These are phyloP conservation scores for Ganoderma resinaceum DNA, from an alignment of 1,284 basidiomycete genomes.

Conservation along the genomic window DNA sequence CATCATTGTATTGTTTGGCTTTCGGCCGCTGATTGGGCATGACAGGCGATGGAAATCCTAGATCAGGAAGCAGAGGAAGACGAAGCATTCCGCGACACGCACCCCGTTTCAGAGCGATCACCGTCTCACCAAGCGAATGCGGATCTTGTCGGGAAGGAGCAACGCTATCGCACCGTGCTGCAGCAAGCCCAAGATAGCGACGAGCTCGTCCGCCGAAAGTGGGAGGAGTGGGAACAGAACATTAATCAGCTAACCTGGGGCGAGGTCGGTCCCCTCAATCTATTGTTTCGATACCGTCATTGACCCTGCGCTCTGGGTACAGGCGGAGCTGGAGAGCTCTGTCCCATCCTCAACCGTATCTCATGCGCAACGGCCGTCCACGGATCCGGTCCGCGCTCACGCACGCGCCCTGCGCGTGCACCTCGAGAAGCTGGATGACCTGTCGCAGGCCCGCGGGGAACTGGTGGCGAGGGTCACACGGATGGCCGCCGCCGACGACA, in stretches of 20 bases:
- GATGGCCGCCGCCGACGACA: conserved; percentile 77
- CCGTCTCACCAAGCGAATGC: conserved; percentile 85
- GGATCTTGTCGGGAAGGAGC: conserved; percentile 74
- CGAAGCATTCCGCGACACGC: conserved; percentile 66
- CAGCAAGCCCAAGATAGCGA: conserved; percentile 80
- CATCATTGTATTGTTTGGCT: background rate
- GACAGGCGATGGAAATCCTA: conserved; percentile 85
- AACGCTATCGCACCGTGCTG: conserved; percentile 77
- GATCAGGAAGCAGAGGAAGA: conserved; percentile 92
- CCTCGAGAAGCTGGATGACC: conserved; percentile 84
- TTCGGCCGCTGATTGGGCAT: background rate
- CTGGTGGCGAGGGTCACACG: conserved; percentile 73
- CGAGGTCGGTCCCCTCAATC: conserved; percentile 55
- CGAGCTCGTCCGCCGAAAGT: conserved; percentile 78
- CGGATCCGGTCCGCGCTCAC: conserved; percentile 55
- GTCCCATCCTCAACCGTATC: conserved; percentile 70
- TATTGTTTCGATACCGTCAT: background rate
- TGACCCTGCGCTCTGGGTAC: conserved; percentile 8
- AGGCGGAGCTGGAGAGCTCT: conserved; percentile 74
- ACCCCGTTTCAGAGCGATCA: conserved; percentile 51
- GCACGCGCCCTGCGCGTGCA: conserved; percentile 79
- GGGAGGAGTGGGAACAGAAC: conserved; percentile 86
- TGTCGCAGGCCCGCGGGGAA: conserved; percentile 67
- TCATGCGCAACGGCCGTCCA: conserved; percentile 43
- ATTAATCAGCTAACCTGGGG: conserved; percentile 77